Base-by-base conservation (phyloP, 2,329 filamentous ascomycete genomes). In the Phoma sp. region DNA sequence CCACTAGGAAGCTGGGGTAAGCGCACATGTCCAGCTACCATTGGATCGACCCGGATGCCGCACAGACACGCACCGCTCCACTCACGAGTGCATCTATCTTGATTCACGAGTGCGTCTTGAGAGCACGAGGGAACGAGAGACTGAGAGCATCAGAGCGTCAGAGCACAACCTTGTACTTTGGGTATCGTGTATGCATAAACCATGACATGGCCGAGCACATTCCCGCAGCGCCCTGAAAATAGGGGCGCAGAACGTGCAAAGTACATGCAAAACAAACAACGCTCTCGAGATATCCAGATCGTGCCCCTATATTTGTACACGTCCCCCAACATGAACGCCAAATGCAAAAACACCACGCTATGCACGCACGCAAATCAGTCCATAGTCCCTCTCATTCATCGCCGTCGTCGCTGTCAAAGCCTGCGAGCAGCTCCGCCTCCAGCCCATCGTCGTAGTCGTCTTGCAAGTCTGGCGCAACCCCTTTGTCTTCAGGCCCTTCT, bases 401-500 rank as follows among this genome's bases (percentile, higher is more conserved):
- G 29, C 60, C 63, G n/a, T 61, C 63, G 25, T 65, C 64, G 31
- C 62, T 68, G 25, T 65, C 62, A 25, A 69, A 67, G 6, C 64
- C 68, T 15, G 76, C 75, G 78, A 67, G 81, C 82, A 64, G 70
- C 76, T 76, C 76, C 2, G 72, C 76, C 25, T 74, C 71, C 12
- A 71, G 60, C 9, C 57, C 72, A n/a, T 84, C 83, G 71, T 88
- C 87, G 44, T 88, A 73, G 63, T 87, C 71, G 10, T 64, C 63
- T 22, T 71, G 80, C 49, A 83, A 82, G 27, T 75, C 76, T 2
- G 70, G 56, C 53, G 57, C 63, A 61, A 63, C 63, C 22, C 61
- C 72, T 17, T 66, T 70, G 22, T 62, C 62, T 46, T 68, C 74
- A 9, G 64, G 64, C 13, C 72, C 65, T 45, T 79, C 80, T 27